Evolutionary conservation across 2,329 filamentous ascomycete genomes (phyloP).

Genomic region (Verticillium dahliae): DNA sequence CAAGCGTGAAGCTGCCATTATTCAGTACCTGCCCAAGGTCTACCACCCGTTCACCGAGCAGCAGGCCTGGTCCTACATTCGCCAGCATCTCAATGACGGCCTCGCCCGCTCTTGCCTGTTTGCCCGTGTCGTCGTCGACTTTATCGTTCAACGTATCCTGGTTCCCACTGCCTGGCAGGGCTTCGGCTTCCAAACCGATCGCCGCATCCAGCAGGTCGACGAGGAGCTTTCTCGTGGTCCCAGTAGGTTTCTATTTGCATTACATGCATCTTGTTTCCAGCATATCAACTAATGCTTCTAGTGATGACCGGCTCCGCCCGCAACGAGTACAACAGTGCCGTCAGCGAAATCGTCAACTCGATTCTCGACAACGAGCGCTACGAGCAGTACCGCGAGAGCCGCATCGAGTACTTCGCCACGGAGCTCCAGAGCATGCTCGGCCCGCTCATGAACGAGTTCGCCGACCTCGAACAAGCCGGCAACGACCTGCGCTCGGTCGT

Average conservation of each 20-base stretch:
- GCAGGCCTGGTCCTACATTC: conserved; percentile 33
- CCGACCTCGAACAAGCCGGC: conserved; percentile 27
- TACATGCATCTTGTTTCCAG: not conserved
- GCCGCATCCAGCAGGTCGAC: conserved; percentile 26
- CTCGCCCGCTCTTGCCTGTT: conserved; percentile 35
- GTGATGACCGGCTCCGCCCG: conserved; percentile 9
- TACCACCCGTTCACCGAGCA: conserved; percentile 20
- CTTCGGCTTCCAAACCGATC: conserved; percentile 25
- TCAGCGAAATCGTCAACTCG: conserved; percentile 26
- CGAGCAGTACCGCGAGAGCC: conserved; percentile 10
- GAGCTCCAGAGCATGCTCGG: conserved; percentile 34
- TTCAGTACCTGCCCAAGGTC: conserved; percentile 9
- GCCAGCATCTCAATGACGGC: conserved; percentile 30
- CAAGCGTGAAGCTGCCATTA: conserved; percentile 3
- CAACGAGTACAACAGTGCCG: conserved; percentile 31
- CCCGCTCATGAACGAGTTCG: conserved; percentile 30
- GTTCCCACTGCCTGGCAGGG: conserved; percentile 31
- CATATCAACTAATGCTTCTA: not conserved
- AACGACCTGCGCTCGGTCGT: conserved; percentile 35
- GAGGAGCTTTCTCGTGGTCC: conserved; percentile 26
- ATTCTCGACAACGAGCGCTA: conserved; percentile 27
- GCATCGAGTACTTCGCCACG: conserved; percentile 27
- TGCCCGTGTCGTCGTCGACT: conserved; percentile 34
- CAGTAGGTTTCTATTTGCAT: conserved; percentile 17
- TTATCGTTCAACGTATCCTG: conserved; percentile 34